Percentiles rank a stretch among this genome's conserved stretches.
Evolutionary conservation across 352 stramenopile species (phyloP).

Genomic region (Pythium phragmitis): DNA sequence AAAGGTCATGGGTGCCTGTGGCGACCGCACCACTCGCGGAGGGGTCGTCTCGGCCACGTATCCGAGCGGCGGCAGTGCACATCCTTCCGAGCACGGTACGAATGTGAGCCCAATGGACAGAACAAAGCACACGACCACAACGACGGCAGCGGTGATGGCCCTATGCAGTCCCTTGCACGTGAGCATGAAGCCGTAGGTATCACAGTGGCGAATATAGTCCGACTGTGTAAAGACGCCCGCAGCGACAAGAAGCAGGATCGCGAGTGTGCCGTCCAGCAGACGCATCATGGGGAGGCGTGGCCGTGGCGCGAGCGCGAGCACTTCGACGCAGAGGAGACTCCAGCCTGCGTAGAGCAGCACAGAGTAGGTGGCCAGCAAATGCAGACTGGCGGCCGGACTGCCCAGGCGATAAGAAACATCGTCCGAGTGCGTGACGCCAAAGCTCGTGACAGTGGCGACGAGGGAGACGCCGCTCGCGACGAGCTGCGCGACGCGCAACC

Average conservation of each 20-base stretch:
- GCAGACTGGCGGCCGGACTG: conserved; percentile 2
- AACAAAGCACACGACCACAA: conserved; percentile 10
- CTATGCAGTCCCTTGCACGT: conserved; percentile 7
- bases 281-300: conserved; percentile 9
- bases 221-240: conserved; percentile 5
- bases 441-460: neutral
- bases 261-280: conserved; percentile 3
- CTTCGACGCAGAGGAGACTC: conserved; percentile 5
- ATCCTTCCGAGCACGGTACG: neutral
- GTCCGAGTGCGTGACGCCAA: conserved; percentile 12
- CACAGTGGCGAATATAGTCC: conserved; percentile 19
- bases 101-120: conserved; percentile 13
- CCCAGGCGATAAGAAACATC: conserved; percentile 12
- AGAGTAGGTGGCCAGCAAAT: conserved; percentile 7
- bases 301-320: neutral
- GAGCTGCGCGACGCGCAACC: conserved; percentile 14
- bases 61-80: neutral
- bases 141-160: neutral
- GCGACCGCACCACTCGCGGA: neutral
- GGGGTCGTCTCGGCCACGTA: conserved; percentile 21
- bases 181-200: conserved; percentile 16
- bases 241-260: conserved; percentile 1
- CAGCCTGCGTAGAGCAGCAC: neutral
- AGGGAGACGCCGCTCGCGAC: conserved; percentile 9
- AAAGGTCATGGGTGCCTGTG: neutral